Percentiles rank a stretch among this genome's conserved stretches.
These are phyloP conservation scores for Colletotrichum truncatum DNA, from an alignment of 2,329 filamentous ascomycete genomes.

Conservation along the genomic window DNA sequence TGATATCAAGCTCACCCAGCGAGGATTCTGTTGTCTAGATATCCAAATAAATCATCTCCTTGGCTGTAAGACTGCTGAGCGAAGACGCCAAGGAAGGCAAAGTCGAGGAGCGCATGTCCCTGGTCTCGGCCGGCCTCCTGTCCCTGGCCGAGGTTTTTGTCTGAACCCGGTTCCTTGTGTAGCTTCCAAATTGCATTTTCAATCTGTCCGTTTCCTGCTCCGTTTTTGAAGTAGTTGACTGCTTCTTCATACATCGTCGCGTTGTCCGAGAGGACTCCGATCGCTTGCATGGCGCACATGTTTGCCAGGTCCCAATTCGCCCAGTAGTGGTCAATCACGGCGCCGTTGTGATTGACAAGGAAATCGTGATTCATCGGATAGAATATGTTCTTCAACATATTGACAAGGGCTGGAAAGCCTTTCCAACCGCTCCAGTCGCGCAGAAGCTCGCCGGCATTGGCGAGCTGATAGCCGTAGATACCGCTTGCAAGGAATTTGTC, in stretches of 20 bases:
- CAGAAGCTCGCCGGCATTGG: constrained; percentile 55
- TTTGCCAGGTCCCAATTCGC: constrained; percentile 58
- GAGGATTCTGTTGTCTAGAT: constrained; percentile 44
- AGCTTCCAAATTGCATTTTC: constrained; percentile 42
- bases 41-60: constrained; percentile 49
- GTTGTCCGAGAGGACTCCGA: constrained; percentile 53
- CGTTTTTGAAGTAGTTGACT: constrained; percentile 49
- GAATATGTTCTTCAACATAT: constrained; percentile 48
- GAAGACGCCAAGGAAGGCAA: constrained; percentile 48
- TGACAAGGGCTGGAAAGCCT: constrained; percentile 34
- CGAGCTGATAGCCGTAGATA: constrained; percentile 55
- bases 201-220: constrained; percentile 47
- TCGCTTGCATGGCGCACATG: constrained; percentile 48
- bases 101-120: constrained; percentile 51
- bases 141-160: constrained; percentile 44
- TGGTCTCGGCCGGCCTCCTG: constrained; percentile 56
- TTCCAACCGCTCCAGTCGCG: constrained; percentile 44
- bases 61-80: constrained; percentile 53
- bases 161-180: constrained; percentile 38
- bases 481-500: constrained; percentile 51
- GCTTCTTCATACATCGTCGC: constrained; percentile 48
- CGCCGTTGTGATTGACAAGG: constrained; percentile 45
- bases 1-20: constrained; percentile 36
- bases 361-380: constrained; percentile 48
- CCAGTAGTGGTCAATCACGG: constrained; percentile 45